These are phyloP conservation scores for Pichia sp. DNA, from an alignment of 1,139 yeast genomes.

Conservation along the genomic window DNA sequence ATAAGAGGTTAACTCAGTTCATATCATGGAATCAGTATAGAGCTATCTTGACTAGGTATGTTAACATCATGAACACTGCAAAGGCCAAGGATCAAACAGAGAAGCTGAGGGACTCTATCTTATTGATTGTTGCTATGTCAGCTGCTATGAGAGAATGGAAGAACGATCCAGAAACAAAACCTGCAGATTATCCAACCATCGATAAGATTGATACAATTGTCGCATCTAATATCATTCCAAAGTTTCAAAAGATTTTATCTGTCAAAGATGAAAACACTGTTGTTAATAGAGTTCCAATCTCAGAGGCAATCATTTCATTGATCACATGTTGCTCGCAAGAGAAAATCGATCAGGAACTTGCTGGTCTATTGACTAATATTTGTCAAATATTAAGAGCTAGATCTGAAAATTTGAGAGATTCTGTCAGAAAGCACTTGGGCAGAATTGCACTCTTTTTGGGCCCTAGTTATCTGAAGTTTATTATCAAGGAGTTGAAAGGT, in stretches of 20 bases:
- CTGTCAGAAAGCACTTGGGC: slow-evolving; percentile 71
- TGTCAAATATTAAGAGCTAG: slow-evolving; percentile 86
- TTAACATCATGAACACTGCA: slow-evolving; percentile 38
- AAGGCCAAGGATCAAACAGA: slow-evolving; percentile 33
- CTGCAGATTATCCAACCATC: slow-evolving; percentile 28
- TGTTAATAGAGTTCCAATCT: slow-evolving; percentile 66
- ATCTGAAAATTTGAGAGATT: slow-evolving; percentile 84
- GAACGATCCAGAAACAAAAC: slow-evolving; percentile 23
- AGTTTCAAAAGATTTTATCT: slow-evolving; percentile 51
- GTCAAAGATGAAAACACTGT: slow-evolving; percentile 74
- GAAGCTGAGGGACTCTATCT: slow-evolving; percentile 51
- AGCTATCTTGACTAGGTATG: slow-evolving; percentile 67
- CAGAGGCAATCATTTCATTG: slow-evolving; percentile 75
- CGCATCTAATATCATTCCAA: slow-evolving; percentile 53
- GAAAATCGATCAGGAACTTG: slow-evolving; percentile 51
- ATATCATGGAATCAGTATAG: slow-evolving; percentile 77
- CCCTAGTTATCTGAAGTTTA: slow-evolving; percentile 62
- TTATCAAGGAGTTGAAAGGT: slow-evolving; percentile 67
- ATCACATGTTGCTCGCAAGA: slow-evolving; percentile 57
- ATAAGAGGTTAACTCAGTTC: slow-evolving; percentile 51
- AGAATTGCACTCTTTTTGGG: slow-evolving; percentile 63
- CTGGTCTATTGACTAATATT: slow-evolving; percentile 74
- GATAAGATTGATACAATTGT: slow-evolving; percentile 48
- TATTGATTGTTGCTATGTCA: slow-evolving; percentile 58
- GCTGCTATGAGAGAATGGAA: slow-evolving; percentile 37